These are phyloP conservation scores for Bipolaris gigantea DNA, from an alignment of 2,329 filamentous ascomycete species.

Conservation along the genomic window DNA sequence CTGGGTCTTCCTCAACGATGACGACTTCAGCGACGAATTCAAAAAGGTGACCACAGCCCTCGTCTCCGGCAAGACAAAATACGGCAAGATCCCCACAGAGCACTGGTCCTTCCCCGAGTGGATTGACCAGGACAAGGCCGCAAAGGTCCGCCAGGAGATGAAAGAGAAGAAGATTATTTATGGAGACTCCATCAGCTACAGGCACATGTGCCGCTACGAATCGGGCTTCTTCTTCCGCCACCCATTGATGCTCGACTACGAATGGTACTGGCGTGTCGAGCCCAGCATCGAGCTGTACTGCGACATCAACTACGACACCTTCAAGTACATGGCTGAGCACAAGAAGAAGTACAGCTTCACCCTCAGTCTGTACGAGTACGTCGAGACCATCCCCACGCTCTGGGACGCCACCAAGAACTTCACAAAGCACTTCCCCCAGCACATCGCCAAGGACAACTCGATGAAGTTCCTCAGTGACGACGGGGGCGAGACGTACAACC, in stretches of 20 bases:
- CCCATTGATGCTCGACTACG: conserved; percentile 88
- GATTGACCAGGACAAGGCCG: conserved; percentile 94
- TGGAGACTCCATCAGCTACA: conserved; percentile 93
- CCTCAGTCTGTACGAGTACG: conserved; percentile 92
- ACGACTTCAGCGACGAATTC: conserved; percentile 90
- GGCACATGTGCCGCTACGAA: conserved; percentile 99
- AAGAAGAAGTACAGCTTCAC: conserved; percentile 99
- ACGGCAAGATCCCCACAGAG: conserved; percentile 84
- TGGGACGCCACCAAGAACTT: conserved; percentile 97
- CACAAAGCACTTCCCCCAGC: conserved; percentile 85
- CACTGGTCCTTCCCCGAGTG: conserved; percentile 97
- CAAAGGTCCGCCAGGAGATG: conserved; percentile 92
- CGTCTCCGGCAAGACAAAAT: conserved; percentile 89
- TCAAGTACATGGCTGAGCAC: conserved; percentile 94
- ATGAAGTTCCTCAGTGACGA: conserved; percentile 93
- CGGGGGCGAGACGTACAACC: conserved; percentile 87
- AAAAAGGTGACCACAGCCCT: conserved; percentile 87
- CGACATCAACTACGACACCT: conserved; percentile 93
- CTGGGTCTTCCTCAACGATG: conserved; percentile 98
- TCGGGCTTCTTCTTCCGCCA: conserved; percentile 99
- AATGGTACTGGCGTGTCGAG: conserved; percentile 99
- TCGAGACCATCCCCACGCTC: conserved; percentile 91
- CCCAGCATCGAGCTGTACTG: conserved; percentile 96
- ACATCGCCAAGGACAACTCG: conserved; percentile 80
- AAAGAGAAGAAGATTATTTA: conserved; percentile 94